Evolutionary conservation across 805 yeast species (phyloP).

Genomic region (Saccharomyces jurei): DNA sequence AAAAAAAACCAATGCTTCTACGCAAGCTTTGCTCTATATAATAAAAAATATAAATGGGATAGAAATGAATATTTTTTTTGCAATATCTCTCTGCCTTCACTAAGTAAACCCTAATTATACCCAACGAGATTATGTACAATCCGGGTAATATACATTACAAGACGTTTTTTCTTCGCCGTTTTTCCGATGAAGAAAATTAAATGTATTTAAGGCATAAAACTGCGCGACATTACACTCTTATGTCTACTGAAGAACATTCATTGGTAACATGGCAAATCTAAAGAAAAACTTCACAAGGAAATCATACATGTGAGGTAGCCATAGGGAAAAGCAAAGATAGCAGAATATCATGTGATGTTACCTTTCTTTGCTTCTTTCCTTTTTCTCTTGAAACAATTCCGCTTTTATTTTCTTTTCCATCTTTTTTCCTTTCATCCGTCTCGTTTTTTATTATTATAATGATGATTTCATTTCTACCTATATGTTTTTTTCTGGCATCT

Average conservation of each 20-base stretch:
- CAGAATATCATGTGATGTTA: not conserved
- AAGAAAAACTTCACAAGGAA: no score
- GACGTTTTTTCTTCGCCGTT: not conserved
- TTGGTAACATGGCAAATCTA: no score
- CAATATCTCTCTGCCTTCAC: not conserved
- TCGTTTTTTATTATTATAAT: conserved; percentile 12
- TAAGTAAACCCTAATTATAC: not conserved
- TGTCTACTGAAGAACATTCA: not conserved
- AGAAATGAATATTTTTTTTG: not conserved
- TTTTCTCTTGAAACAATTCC: not conserved
- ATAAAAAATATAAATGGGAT: not conserved
- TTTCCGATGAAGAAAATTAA: not conserved
- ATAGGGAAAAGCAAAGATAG: not conserved
- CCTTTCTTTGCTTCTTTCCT: not conserved
- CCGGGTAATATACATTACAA: not conserved
- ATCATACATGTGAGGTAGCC: no score
- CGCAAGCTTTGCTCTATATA: not conserved
- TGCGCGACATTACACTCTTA: not conserved
- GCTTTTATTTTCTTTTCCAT: not conserved
- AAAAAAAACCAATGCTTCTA: not conserved
- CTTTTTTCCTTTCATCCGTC: not conserved
- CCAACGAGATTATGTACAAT: not conserved
- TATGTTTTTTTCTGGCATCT: conserved; percentile 80
- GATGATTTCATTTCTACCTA: conserved; percentile 15
- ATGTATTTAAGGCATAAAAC: not conserved